Base-by-base conservation (phyloP, 805 yeast genomes). In the Scheffersomyces lignosus region DNA sequence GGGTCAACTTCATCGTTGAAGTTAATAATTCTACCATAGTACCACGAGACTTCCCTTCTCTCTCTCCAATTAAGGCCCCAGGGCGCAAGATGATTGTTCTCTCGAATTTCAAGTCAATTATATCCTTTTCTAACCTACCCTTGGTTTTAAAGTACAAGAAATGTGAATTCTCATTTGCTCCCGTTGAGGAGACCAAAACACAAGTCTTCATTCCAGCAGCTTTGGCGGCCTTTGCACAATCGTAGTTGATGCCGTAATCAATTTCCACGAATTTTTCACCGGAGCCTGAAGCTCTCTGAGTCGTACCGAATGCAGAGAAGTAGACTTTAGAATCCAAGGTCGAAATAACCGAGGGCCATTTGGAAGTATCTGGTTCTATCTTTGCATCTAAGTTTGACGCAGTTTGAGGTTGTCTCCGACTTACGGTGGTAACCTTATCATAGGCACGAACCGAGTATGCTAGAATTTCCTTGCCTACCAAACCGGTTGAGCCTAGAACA, bases 31-130 rank as follows among this genome's bases (percentile, higher is more conserved):
- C 52, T 37, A 64, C 70, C 4, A 54, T 54, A 4, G 62, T 46
- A 0, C 75, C 77, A 36, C 68, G 73, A 2, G 58, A 41, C 5
- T 43, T 41, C 40, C 48, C 23, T 13, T 64, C 70, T 50, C 95
- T 69, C 18, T 75, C 73, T 3, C 96, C 96, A 4, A 86, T 48
- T 25, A 88, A 63, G 1, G 69, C 57, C 10, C 96, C 96, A 0
- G 96, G 96, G 51, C 87, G 73, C 37, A 89, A 58, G 42, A 89
- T 83, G 34, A 87, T 75, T 1, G 89, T 80, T 37, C 78, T 70
- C n/a, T 80, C 81, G 59, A 87, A 89, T 17, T 70, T 73, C 38
- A 88, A 66, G 0, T 66, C 79, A 29, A 69, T 60, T 6, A 89
- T 64, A 32, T 78, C 87, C 30, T 80, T 74, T 55, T 89, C 96